These are phyloP conservation scores for Paraconiothyrium brasiliense DNA, from an alignment of 2,329 filamentous ascomycete species.

Conservation along the genomic window DNA sequence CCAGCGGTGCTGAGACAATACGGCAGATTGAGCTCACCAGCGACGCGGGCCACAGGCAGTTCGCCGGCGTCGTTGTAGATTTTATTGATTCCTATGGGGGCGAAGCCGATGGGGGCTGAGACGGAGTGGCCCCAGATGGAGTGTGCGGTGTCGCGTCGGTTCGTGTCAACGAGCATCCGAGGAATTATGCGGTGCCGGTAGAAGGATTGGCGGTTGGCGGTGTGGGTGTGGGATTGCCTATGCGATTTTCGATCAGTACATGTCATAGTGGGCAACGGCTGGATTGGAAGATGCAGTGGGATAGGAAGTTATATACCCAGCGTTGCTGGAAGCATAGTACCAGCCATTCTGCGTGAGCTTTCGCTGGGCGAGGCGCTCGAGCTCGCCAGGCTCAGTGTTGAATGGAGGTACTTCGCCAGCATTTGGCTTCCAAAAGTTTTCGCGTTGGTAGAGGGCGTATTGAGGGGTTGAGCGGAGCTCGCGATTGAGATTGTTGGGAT, in stretches of 20 bases:
- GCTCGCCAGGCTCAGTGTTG: slow-evolving; percentile 65
- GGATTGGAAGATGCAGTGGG: neutral
- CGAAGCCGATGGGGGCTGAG: slow-evolving; percentile 70
- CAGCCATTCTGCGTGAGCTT: slow-evolving; percentile 67
- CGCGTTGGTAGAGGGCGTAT: slow-evolving; percentile 64
- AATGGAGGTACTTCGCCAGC: slow-evolving; percentile 61
- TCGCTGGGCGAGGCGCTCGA: slow-evolving; percentile 67
- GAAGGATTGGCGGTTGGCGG: slow-evolving; percentile 70
- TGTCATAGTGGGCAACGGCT: too few species aligned
- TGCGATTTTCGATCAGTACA: neutral
- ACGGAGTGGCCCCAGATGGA: slow-evolving; percentile 69
- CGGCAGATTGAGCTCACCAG: slow-evolving; percentile 66
- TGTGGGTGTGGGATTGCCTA: slow-evolving; percentile 59
- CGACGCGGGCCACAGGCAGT: slow-evolving; percentile 67
- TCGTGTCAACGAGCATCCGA: slow-evolving; percentile 68
- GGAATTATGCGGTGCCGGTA: slow-evolving; percentile 71
- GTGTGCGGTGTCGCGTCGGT: slow-evolving; percentile 65
- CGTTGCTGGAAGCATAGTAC: slow-evolving; percentile 68
- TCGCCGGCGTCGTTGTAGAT: slow-evolving; percentile 70
- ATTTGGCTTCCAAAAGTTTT: slow-evolving; percentile 65
- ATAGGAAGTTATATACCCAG: slow-evolving; percentile 44
- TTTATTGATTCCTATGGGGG: slow-evolving; percentile 72
- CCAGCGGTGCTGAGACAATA: slow-evolving; percentile 70
- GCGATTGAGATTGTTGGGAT: slow-evolving; percentile 63
- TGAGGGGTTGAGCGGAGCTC: slow-evolving; percentile 61